These are phyloP conservation scores for Neonectria magnoliae DNA, from an alignment of 2,329 filamentous ascomycete genomes.

Conservation along the genomic window DNA sequence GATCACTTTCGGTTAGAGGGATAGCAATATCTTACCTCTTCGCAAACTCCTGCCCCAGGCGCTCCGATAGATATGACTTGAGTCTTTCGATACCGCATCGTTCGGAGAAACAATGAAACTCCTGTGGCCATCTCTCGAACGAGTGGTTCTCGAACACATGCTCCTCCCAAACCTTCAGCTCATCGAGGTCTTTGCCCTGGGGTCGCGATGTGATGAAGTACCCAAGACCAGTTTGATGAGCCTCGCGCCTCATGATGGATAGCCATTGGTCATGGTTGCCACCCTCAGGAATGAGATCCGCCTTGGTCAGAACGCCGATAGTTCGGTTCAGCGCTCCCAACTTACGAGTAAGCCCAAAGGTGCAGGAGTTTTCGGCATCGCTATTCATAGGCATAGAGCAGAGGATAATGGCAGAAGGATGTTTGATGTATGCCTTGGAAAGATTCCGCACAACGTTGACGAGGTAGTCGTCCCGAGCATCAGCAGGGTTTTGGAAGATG, in stretches of 20 bases:
- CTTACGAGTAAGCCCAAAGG: constrained; percentile 70
- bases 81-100: constrained; percentile 65
- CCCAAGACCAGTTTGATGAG: constrained; percentile 74
- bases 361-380: constrained; percentile 80
- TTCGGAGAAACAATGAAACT: constrained; percentile 58
- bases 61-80: constrained; percentile 62
- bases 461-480: constrained; percentile 72
- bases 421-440: constrained; percentile 74
- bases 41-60: constrained; percentile 63
- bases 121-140: constrained; percentile 57
- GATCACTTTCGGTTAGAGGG: background rate
- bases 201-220: constrained; percentile 83
- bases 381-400: constrained; percentile 81
- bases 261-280: constrained; percentile 66
- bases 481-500: constrained; percentile 76
- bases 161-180: constrained; percentile 63
- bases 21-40: constrained; percentile 52
- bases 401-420: constrained; percentile 78
- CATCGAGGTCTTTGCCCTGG: constrained; percentile 62
- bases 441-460: constrained; percentile 78
- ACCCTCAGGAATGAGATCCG: constrained; percentile 72
- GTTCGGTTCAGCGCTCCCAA: constrained; percentile 68
- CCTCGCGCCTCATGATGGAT: constrained; percentile 68
- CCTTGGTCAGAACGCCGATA: constrained; percentile 85
- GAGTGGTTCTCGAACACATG: constrained; percentile 57